These are phyloP conservation scores for Leucocoprinus birnbaumii DNA, from an alignment of 768 basidiomycete genomes.

Conservation along the genomic window DNA sequence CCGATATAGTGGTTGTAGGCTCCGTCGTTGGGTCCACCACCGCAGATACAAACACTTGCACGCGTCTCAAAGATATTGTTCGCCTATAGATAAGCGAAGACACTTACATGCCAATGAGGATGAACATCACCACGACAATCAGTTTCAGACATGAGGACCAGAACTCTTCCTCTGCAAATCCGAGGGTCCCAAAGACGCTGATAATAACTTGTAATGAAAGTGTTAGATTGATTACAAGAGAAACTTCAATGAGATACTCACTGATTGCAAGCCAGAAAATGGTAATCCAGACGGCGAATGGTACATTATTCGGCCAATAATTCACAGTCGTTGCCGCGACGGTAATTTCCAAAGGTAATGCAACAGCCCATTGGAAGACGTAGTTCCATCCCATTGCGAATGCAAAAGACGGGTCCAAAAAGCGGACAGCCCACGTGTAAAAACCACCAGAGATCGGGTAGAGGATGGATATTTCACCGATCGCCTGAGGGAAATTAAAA, in stretches of 20 bases:
- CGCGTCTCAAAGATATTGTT: background rate
- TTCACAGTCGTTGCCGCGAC: slow-evolving; percentile 42
- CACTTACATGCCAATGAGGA: slow-evolving; percentile 41
- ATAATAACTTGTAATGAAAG: slow-evolving; percentile 27
- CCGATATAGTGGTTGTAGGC: slow-evolving; percentile 34
- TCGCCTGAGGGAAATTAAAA: slow-evolving; percentile 26
- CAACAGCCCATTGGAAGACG: slow-evolving; percentile 43
- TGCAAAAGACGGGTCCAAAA: slow-evolving; percentile 44
- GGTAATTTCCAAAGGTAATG: slow-evolving; percentile 42
- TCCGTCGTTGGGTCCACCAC: slow-evolving; percentile 36
- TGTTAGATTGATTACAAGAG: background rate
- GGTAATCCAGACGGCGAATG: slow-evolving; percentile 43
- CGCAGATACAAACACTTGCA: slow-evolving; percentile 36
- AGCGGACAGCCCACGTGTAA: slow-evolving; percentile 43
- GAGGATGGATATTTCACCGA: slow-evolving; percentile 48
- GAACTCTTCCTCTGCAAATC: slow-evolving; percentile 47
- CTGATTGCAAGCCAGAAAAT: slow-evolving; percentile 40
- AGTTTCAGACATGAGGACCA: slow-evolving; percentile 49
- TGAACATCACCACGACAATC: slow-evolving; percentile 41
- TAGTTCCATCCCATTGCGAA: slow-evolving; percentile 53
- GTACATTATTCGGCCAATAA: slow-evolving; percentile 38
- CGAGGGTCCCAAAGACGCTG: slow-evolving; percentile 41
- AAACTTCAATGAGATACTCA: slow-evolving; percentile 14
- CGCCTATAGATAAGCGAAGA: background rate
- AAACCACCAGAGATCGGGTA: slow-evolving; percentile 49